Base-by-base conservation (phyloP, 768 basidiomycete genomes). In the Gymnopilus junonius region DNA sequence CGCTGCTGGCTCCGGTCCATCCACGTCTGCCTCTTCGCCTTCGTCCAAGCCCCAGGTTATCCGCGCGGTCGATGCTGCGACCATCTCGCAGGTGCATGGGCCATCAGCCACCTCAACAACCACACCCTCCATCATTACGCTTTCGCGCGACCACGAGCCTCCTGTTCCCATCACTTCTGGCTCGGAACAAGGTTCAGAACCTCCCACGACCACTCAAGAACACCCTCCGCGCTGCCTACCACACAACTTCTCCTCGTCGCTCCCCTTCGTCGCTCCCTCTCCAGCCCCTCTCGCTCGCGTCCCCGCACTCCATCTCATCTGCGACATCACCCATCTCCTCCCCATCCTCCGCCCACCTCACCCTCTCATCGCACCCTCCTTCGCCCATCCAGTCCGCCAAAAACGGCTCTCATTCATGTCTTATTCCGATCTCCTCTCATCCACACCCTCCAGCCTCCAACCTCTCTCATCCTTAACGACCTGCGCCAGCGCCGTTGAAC, bases 331-430 rank as follows among this genome's bases (percentile, higher is more conserved):
- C 58, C 39, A 20, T 54, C 34, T 46, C 42, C 8, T 37, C 62
- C 21, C 37, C 60, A 57, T 58, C 56, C 25, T 61, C 55, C 48
- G 20, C 55, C 31, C 21, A 35, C 58, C 3, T 21, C 43, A 61
- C 66, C 55, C 37, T 67, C 48, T 37, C 69, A 57, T 56, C 71
- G 62, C 65, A 72, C 55, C 69, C 61, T 8, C 72, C 85, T 20
- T 85, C 85, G 11, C 83, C 87, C 5, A 79, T 81, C 1, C 79
- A 82, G 56, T 65, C 65, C 1, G 74, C 81, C 2, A 78, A 80
- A 93, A 94, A 68, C 89, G 93, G 2, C 85, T 94, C 11, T 95
- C 93, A 0, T 97, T 95, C 81, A 85, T 96, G 76, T 92, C 93
- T 3, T 95, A 95, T 74, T 85, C 89, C 27, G 94, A 96, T 74